Base-by-base conservation (phyloP, 352 stramenopile genomes). In the Plasmopara muralis region DNA sequence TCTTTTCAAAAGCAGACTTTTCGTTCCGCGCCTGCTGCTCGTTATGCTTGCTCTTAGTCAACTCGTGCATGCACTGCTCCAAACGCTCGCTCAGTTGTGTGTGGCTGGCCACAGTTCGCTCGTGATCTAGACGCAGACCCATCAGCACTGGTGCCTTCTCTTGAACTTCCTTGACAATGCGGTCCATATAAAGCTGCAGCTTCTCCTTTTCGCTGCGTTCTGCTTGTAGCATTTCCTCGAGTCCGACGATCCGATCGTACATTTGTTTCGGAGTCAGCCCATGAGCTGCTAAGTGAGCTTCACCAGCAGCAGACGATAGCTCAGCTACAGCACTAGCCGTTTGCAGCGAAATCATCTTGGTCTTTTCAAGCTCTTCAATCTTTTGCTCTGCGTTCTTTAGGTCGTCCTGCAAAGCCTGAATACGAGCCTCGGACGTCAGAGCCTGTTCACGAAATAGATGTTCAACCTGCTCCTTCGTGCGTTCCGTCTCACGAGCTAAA, bases 91-190 rank as follows among this genome's bases (percentile, higher is more conserved):
- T 94, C 28, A 94, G 44, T 50, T 90, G 66, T 25, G 75, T 68
- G 50, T 97, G 74, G 46, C 81, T 84, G 12, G 95, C 72, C 30
- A 97, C 67, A 0, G 89, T 85, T 40, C 83, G 74, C 47, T 97
- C 79, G 47, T 97, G 87, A 52, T 98, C 92, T 40, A 95, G 55
- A 29, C 90, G 81, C 39, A 97, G 73, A 9, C 86, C 77, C 55
- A 89, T 80, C 39, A 98, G 83, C 29, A 93, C 70, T 1, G 95
- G 93, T 5, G 89, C 88, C 60, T 95, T 97, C 29, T 82, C 77
- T 50, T 95, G 81, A 50, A 98, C 87, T 55, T 98, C 93, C 47
- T 85, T 80, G 34, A 96, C 70, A 43, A 98, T 95, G 15, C 86
- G 87, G 43, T 96, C 71, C 53, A 98, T 81, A 43, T 93, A 87